Base-by-base conservation (phyloP, 257 asterid species). In the Nyctanthes arbortristis region DNA sequence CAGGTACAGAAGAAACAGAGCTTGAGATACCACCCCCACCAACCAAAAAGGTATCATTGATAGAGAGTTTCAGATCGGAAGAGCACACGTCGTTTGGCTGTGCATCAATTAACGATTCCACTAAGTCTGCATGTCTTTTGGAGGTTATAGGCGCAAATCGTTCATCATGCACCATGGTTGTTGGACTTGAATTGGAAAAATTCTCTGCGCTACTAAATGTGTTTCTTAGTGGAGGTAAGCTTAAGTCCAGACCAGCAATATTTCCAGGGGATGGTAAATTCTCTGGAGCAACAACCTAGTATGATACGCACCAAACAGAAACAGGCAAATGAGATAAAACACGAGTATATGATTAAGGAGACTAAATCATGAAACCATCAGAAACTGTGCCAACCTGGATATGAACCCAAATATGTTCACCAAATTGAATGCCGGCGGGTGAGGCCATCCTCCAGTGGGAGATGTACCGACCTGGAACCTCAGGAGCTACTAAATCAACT, bases 361-460 rank as follows among this genome's bases (percentile, higher is more conserved):
- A 43, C 24, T n/a, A 65, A 61, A 45, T 65, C n/a, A 55, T 28
- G n/a, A 35, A 20, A 7, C 20, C 12, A 5, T 18, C 8, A 30
- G n/a, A 12, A 52, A 55, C 29, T 30, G 59, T 14, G 25, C 52
- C 80, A 31, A 94, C 99, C 96, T 89, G 89, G 69, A 94, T 88
- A 32, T 86, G 88, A 55, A 91, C 99, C 99, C 99, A 91, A 69
- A 94, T 85, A 8, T 93, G 98, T 73, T 88, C 96, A 64, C 99
- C 99, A 59, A 94, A 94, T 77, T 81, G 88, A 32, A 85, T 89
- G 57, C 99, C 98, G 43, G 90, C 77, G 7, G 98, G 90, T 4
- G 93, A 79, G 66, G 92, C 82, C 99, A 94, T 79, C 77, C 91
- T 85, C 97, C 97, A 94, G 81, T 88, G 88, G 1, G 99, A 91